phyloP scores from a whole-genome alignment of 495 filamentous ascomycete genomes.

The Rhypophila decipiens region DNA sequence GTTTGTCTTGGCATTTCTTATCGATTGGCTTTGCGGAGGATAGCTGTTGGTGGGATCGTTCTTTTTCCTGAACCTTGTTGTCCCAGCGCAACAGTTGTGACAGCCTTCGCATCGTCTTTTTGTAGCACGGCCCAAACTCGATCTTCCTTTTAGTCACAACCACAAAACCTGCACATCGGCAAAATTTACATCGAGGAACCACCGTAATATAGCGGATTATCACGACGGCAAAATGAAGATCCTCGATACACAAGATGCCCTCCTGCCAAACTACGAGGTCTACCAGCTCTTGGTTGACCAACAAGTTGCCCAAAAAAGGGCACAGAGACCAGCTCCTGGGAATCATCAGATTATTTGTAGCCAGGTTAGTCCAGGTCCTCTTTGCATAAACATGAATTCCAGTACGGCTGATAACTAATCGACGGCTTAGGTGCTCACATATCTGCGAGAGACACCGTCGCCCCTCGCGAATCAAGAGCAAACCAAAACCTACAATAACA shows the following conservation, averaged over 20 bases:
- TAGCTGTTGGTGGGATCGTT: too few species aligned
- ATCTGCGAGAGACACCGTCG: conserved; percentile 32
- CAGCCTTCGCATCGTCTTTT: too few species aligned
- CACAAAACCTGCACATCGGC: too few species aligned
- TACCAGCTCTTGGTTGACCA: conserved; percentile 39
- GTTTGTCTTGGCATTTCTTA: conserved; percentile 1
- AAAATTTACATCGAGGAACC: too few species aligned
- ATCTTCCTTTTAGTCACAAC: not conserved
- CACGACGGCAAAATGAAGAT: conserved; percentile 48
- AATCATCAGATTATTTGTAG: too few species aligned
- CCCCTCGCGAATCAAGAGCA: conserved; percentile 38
- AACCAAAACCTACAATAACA: conserved; percentile 27
- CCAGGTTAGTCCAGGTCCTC: too few species aligned
- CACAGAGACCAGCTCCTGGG: conserved; percentile 33
- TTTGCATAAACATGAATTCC: too few species aligned
- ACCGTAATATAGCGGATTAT: too few species aligned
- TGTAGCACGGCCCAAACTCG: too few species aligned
- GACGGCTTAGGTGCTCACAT: conserved; percentile 26
- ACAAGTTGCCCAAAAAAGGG: conserved; percentile 29
- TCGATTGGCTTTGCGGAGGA: conserved; percentile 13
- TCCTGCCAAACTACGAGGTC: conserved; percentile 44
- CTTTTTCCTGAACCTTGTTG: too few species aligned
- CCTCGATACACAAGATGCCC: conserved; percentile 38
- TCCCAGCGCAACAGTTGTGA: too few species aligned
- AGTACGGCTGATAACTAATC: conserved; percentile 1